Percentiles rank a stretch among this genome's conserved stretches.
phyloP scores from a whole-genome alignment of 495 filamentous ascomycete species.

The Peziza echinospora region DNA sequence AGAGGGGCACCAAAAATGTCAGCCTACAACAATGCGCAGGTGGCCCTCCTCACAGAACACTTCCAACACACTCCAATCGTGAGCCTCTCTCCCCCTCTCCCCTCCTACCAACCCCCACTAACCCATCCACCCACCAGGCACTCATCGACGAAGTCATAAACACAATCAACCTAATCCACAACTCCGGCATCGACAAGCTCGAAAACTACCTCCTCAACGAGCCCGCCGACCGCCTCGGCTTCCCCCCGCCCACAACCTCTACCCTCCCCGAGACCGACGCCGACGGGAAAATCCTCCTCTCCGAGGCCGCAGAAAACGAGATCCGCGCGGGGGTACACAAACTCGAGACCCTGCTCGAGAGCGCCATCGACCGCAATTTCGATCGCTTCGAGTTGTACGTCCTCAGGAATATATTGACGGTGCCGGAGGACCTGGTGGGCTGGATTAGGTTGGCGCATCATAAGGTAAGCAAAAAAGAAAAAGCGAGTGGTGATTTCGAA shows the following conservation, averaged over 20 bases:
- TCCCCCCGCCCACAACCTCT: slow-evolving; percentile 26
- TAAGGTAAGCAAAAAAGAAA: too few species aligned
- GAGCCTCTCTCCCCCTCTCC: slow-evolving; percentile 19
- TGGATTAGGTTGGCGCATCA: slow-evolving; percentile 78
- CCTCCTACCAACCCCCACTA: slow-evolving; percentile 4
- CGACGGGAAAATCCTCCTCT: slow-evolving; percentile 28
- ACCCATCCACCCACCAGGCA: slow-evolving; percentile 31
- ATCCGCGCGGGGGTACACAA: slow-evolving; percentile 80
- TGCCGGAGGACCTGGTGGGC: slow-evolving; percentile 45
- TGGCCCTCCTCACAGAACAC: slow-evolving; percentile 77
- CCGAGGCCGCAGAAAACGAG: slow-evolving; percentile 38
- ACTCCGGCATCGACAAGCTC: slow-evolving; percentile 60
- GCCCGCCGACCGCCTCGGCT: slow-evolving; percentile 54
- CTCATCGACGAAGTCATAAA: slow-evolving; percentile 97
- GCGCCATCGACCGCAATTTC: slow-evolving; percentile 55
- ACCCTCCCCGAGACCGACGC: slow-evolving; percentile 32
- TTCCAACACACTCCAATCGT: slow-evolving; percentile 86
- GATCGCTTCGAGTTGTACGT: slow-evolving; percentile 67
- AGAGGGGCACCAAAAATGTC: too few species aligned
- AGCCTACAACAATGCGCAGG: too few species aligned
- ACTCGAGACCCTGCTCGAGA: slow-evolving; percentile 80
- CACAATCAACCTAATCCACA: slow-evolving; percentile 72
- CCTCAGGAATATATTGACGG: slow-evolving; percentile 66
- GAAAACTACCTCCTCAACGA: slow-evolving; percentile 56
- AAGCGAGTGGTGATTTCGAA: too few species aligned